A percentile compares a stretch with the other conserved stretches of the same genome.
Evolutionary conservation across 352 stramenopile genomes (phyloP).

Genomic region (Pythium vanterpoolii): DNA sequence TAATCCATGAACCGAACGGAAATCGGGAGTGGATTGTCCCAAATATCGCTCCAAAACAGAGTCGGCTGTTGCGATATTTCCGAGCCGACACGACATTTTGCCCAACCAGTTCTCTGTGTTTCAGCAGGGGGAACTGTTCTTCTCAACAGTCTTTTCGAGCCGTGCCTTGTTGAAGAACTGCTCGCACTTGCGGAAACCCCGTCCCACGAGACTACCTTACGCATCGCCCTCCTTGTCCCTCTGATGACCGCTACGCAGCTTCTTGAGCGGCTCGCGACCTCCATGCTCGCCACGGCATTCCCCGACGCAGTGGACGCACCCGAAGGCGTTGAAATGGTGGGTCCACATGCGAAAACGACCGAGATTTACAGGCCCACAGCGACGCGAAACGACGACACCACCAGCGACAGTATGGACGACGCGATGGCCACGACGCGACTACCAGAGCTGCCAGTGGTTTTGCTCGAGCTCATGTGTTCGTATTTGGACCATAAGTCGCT

Average conservation of each 20-base stretch:
- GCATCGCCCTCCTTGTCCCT: background rate
- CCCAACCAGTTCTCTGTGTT: background rate
- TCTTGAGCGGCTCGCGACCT: conserved; percentile 21
- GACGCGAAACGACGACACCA: background rate
- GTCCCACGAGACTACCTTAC: conserved; percentile 4
- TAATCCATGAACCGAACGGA: background rate
- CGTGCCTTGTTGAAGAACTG: conserved; percentile 23
- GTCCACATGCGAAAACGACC: conserved; percentile 2
- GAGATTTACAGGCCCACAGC: background rate
- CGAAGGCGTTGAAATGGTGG: conserved; percentile 1
- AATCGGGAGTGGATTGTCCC: too few relatives aligned
- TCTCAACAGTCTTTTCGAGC: background rate
- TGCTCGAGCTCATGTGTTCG: conserved; percentile 49
- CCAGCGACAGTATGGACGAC: background rate
- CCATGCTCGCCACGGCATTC: conserved; percentile 14
- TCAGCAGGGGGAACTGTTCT: background rate
- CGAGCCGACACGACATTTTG: background rate
- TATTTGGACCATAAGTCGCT: conserved; percentile 56
- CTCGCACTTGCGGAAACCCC: conserved; percentile 10
- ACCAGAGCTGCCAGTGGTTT: conserved; percentile 34
- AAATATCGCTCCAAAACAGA: too few relatives aligned
- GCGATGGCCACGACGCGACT: conserved; percentile 2
- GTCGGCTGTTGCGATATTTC: background rate
- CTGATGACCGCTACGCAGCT: conserved; percentile 23
- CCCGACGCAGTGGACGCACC: background rate